Base-by-base conservation (phyloP, 2,329 filamentous ascomycete species). In the Hymenoscyphus occultus region DNA sequence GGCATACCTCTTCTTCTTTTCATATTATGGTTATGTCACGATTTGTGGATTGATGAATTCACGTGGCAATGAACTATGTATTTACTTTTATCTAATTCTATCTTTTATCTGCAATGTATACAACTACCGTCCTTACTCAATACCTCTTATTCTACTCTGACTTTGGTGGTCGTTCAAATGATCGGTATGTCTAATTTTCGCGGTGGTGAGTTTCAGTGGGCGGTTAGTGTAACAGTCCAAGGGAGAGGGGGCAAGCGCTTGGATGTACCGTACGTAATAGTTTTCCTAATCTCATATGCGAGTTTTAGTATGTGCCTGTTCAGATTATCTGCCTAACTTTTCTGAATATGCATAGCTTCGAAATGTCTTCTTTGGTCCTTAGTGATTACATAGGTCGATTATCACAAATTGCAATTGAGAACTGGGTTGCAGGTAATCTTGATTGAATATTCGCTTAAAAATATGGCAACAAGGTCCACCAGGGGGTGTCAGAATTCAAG, bases 21-120 rank as follows among this genome's bases (percentile, higher is more conserved):
- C 28, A 28, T 28, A 2, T 51, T 22, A 22, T 22, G 45, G 6
- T 51, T 51, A 51, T 22, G 45, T 51, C 45, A 51, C 45, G 9
- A 22, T 51, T 22, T 51, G 45, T 51, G 45, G 45, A 51, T 51
- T 51, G 45, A 51, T 12, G 45, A 51, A 51, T 51, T 22, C 45
- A 51, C 45, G 19, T 51, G 45, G 45, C 45, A 51, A 51, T 51
- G 45, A 51, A 51, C 45, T 45, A 19, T 45, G 3, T 22, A n/a
- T n/a, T 48, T n/a, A 16, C 22, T 51, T 19, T 51, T n/a, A 22
- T 51, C 28, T 51, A 22, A 51, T 22, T 51, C 22, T 51, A 22
- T 10, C 42, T 22, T 22, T 22, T 51, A 12, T 51, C 9, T 28
- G n/a, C n/a, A 48, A 51, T 51, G 28, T 51, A 51, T 51, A 51